phyloP scores from a whole-genome alignment of 2,329 filamentous ascomycete species.

The Cytospora mali region DNA sequence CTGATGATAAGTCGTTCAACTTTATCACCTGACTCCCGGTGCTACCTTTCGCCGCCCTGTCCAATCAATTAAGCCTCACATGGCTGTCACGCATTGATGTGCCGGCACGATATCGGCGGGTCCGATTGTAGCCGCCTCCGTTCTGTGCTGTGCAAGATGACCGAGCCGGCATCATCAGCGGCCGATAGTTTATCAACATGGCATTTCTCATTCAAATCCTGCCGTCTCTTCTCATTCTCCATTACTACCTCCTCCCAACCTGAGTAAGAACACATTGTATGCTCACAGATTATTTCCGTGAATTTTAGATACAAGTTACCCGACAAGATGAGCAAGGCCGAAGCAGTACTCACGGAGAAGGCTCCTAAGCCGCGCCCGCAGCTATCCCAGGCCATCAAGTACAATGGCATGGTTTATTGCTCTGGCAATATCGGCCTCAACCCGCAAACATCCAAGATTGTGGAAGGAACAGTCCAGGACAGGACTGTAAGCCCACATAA shows the following conservation, averaged over 20 bases:
- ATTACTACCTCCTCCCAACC: neutral
- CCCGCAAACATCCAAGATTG: conserved; percentile 54
- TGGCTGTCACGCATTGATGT: neutral
- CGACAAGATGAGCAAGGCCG: conserved; percentile 26
- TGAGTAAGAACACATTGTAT: neutral
- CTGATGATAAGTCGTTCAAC: too few species aligned
- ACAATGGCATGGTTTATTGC: conserved; percentile 71
- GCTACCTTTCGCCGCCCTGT: neutral
- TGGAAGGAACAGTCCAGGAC: conserved; percentile 59
- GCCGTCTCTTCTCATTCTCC: neutral
- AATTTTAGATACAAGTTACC: neutral
- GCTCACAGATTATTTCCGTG: neutral
- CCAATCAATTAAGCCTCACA: neutral
- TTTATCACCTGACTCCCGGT: neutral
- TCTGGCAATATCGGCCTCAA: conserved; percentile 65
- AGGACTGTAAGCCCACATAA: conserved; percentile 45
- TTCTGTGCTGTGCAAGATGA: neutral
- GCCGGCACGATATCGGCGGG: conserved; percentile 20
- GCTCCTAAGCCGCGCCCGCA: conserved; percentile 56
- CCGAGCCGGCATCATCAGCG: neutral
- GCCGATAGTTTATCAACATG: neutral
- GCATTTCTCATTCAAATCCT: neutral
- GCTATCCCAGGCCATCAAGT: conserved; percentile 63
- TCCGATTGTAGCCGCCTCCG: conserved; percentile 10
- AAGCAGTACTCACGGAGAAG: conserved; percentile 48